Evolutionary conservation across 495 filamentous ascomycete genomes (phyloP).

Genomic region (Neurospora sp.): DNA sequence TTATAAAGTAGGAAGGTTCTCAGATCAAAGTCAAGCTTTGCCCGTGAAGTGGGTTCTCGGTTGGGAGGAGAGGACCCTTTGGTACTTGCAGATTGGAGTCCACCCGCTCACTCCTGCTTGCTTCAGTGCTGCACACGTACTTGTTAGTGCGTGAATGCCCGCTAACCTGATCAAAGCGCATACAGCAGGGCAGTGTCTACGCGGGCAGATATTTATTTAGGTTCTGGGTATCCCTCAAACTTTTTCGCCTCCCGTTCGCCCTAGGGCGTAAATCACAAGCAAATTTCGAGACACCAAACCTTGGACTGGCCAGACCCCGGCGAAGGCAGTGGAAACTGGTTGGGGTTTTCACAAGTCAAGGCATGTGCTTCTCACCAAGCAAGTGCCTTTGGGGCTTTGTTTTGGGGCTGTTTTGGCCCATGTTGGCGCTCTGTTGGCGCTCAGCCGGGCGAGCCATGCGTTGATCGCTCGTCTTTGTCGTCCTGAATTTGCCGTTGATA

Average conservation of each 20-base stretch:
- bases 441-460: not conserved
- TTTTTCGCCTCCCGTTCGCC: not conserved
- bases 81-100: not conserved
- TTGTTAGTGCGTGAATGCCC: not conserved
- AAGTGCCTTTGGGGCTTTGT: not conserved
- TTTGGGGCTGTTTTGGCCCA: not conserved
- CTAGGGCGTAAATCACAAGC: not conserved
- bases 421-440: not conserved
- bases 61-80: not conserved
- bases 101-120: not conserved
- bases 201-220: not conserved
- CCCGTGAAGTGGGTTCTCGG: not conserved
- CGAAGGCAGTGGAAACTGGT: not conserved
- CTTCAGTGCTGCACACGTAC: not conserved
- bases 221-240: not conserved
- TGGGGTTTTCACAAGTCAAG: not conserved
- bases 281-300: not conserved
- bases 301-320: not conserved
- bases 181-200: not conserved
- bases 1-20: not conserved
- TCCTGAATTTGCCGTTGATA: constrained; percentile 11
- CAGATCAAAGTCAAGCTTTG: not conserved
- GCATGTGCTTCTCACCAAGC: no score
- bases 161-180: not conserved
- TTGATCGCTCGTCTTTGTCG: not conserved